Percentiles rank a stretch among this genome's conserved stretches.
Conservation (phyloP, 495 filamentous ascomycete species). For the Evernia prunastri region DNA sequence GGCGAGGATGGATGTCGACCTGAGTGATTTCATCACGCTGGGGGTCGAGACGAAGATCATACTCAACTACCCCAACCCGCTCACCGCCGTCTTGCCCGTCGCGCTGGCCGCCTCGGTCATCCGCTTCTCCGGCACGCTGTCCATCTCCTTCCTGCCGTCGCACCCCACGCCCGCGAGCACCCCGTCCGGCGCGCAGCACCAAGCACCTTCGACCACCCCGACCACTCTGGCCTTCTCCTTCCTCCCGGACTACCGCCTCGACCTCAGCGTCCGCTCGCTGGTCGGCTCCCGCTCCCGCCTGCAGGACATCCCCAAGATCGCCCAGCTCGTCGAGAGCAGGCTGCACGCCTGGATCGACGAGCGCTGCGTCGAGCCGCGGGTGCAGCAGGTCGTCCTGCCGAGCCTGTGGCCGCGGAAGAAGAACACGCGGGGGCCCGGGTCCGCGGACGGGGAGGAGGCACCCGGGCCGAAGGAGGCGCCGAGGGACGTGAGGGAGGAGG, state of each 20-base stretch:
- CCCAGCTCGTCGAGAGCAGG: constrained; percentile 83
- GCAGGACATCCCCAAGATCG: constrained; percentile 96
- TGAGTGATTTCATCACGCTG: constrained; percentile 83
- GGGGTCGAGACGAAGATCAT: constrained; percentile 89
- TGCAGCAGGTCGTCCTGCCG: constrained; percentile 90
- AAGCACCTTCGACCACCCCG: constrained; percentile 40
- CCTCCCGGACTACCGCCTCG: constrained; percentile 89
- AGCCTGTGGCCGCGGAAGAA: constrained; percentile 89
- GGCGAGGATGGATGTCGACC: constrained; percentile 91
- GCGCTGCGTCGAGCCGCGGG: constrained; percentile 86
- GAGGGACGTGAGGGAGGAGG: constrained; percentile 23
- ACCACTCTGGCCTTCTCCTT: constrained; percentile 93
- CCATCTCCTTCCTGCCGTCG: constrained; percentile 79
- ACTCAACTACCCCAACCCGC: constrained; percentile 85
- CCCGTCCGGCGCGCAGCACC: constrained; percentile 24
- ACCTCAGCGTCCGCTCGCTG: constrained; percentile 82
- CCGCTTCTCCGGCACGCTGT: constrained; percentile 88
- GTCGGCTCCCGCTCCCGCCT: constrained; percentile 85
- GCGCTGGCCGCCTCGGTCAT: constrained; percentile 86
- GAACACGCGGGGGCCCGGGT: constrained; percentile 57
- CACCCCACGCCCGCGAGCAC: constrained; percentile 32
- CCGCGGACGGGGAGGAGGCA: constrained; percentile 19
- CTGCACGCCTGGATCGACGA: constrained; percentile 97
- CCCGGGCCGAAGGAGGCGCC: constrained; percentile 16
- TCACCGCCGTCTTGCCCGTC: constrained; percentile 86